Percentiles rank a stretch among this genome's conserved stretches.
These are phyloP conservation scores for Saccharomycopsis babjevae DNA, from an alignment of 805 yeast species.

Conservation along the genomic window DNA sequence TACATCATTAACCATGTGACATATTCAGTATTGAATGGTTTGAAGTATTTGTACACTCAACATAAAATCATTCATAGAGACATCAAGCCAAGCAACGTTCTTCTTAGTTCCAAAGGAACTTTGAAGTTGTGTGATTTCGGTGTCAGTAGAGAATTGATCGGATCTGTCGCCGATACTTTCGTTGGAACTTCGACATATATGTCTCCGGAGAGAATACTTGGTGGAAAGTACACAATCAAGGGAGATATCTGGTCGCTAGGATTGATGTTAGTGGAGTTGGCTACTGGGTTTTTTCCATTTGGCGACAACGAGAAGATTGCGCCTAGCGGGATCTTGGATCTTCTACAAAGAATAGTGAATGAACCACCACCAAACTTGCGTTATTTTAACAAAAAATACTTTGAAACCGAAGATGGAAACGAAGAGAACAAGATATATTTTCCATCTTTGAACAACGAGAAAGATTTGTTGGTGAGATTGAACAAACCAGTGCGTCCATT, in stretches of 20 bases:
- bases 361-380: slow-evolving; percentile 79
- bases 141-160: slow-evolving; percentile 81
- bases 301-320: slow-evolving; percentile 39
- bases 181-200: slow-evolving; percentile 97
- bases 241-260: slow-evolving; percentile 98
- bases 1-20: slow-evolving; percentile 64
- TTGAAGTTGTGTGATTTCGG: slow-evolving; percentile 95
- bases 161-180: slow-evolving; percentile 94
- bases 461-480: neutral
- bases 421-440: slow-evolving; percentile 1
- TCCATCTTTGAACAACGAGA: slow-evolving; percentile 11
- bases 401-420: slow-evolving; percentile 24
- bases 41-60: slow-evolving; percentile 67
- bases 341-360: slow-evolving; percentile 85
- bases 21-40: slow-evolving; percentile 67
- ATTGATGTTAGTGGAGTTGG: slow-evolving; percentile 76
- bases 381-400: slow-evolving; percentile 25
- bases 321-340: slow-evolving; percentile 83
- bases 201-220: slow-evolving; percentile 97
- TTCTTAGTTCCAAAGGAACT: slow-evolving; percentile 77
- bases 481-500: slow-evolving; percentile 23
- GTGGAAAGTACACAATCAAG: slow-evolving; percentile 85
- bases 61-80: slow-evolving; percentile 93
- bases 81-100: slow-evolving; percentile 89
- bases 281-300: slow-evolving; percentile 78